phyloP scores from a whole-genome alignment of 805 yeast genomes.

The Kluyveromyces aestuarii region DNA sequence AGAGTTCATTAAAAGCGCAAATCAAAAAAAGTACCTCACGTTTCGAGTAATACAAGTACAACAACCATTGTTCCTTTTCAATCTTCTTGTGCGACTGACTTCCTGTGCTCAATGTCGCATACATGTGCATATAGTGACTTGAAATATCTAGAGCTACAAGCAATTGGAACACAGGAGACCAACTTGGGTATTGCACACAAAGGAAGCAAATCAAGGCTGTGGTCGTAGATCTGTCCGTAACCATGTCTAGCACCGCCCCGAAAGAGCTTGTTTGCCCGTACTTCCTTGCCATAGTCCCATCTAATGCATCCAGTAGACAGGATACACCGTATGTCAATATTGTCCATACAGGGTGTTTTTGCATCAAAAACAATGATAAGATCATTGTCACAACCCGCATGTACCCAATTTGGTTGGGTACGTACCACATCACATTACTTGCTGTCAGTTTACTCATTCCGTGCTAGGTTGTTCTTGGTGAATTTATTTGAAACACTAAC shows the following conservation, averaged over 20 bases:
- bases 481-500: neutral
- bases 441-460: constrained; percentile 28
- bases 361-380: constrained; percentile 74
- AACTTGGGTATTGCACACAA: constrained; percentile 66
- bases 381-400: constrained; percentile 74
- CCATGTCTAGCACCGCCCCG: constrained; percentile 98
- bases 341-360: constrained; percentile 71
- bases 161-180: constrained; percentile 55
- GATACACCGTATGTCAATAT: constrained; percentile 73
- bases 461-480: neutral
- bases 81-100: constrained; percentile 77
- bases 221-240: constrained; percentile 95
- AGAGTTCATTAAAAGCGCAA: constrained; percentile 89
- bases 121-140: constrained; percentile 98
- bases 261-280: constrained; percentile 82
- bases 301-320: constrained; percentile 90
- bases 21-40: constrained; percentile 74
- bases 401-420: constrained; percentile 91
- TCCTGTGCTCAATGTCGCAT: constrained; percentile 79
- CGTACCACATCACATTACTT: constrained; percentile 57
- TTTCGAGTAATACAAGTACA: constrained; percentile 81
- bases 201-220: constrained; percentile 84
- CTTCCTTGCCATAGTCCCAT: constrained; percentile 89
- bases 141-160: constrained; percentile 81
- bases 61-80: constrained; percentile 58